phyloP scores from a whole-genome alignment of 345 rosid species.

The Citrus medica region DNA sequence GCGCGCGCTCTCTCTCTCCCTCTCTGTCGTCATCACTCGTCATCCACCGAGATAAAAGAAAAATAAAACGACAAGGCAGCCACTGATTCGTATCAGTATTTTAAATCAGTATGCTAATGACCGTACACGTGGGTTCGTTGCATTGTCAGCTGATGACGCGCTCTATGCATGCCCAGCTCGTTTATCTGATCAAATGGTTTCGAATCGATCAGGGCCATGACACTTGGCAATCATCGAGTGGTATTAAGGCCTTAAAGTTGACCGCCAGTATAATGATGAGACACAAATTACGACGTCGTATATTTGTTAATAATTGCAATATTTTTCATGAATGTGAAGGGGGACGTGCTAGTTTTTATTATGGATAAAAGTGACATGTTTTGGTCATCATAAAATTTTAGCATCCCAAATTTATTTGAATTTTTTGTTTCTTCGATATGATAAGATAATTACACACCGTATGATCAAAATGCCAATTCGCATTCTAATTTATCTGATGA shows the following conservation, averaged over 20 bases:
- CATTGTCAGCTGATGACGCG: slow-evolving; percentile 11
- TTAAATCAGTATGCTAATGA: background rate
- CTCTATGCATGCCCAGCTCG: background rate
- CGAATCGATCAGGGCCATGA: background rate
- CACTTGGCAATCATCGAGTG: background rate
- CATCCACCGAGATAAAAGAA: too few relatives aligned
- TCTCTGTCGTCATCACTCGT: background rate
- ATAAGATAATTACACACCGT: background rate
- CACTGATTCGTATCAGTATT: background rate
- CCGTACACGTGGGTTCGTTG: slow-evolving; percentile 7
- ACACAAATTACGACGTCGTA: background rate
- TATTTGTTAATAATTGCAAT: background rate
- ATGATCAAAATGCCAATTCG: background rate
- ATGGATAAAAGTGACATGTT: background rate
- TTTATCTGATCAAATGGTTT: background rate
- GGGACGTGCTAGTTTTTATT: background rate
- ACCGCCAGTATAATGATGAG: background rate
- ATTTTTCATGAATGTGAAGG: background rate
- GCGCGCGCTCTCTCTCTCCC: too few relatives aligned
- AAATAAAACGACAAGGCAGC: background rate
- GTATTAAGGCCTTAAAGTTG: background rate
- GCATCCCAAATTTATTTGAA: background rate
- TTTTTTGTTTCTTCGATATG: too few relatives aligned
- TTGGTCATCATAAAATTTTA: background rate
- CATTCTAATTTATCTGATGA: background rate